Percentiles rank a stretch among this genome's conserved stretches.
These are phyloP conservation scores for Scenedesmus sp. DNA, from an alignment of 163 green algal genomes.

Conservation along the genomic window DNA sequence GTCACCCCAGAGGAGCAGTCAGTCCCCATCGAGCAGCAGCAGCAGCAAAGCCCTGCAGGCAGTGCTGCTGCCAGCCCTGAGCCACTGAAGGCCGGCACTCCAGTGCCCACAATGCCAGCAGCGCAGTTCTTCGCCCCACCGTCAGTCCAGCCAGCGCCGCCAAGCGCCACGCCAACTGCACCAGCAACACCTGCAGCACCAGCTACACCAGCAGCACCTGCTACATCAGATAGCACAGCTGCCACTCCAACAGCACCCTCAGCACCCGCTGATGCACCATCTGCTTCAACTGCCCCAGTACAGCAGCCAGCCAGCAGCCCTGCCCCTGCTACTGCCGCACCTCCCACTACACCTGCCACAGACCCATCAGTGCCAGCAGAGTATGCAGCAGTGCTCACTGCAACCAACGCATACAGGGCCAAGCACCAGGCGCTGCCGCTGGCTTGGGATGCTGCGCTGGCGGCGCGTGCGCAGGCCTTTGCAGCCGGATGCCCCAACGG, in stretches of 20 bases:
- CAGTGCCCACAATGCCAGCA: background rate
- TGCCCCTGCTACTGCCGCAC: background rate
- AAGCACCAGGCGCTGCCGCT: conserved; percentile 27
- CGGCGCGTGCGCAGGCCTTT: background rate
- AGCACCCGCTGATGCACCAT: background rate
- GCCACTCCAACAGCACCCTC: background rate
- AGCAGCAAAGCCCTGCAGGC: background rate
- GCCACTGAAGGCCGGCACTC: background rate
- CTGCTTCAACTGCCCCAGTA: background rate
- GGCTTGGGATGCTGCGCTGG: conserved; percentile 40
- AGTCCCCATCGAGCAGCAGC: background rate
- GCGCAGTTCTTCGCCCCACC: background rate
- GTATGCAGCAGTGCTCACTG: background rate
- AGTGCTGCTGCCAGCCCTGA: background rate
- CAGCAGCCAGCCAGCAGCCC: background rate
- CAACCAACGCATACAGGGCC: conserved; percentile 13
- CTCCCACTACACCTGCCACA: background rate
- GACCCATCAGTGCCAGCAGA: conserved; percentile 13
- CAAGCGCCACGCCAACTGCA: background rate
- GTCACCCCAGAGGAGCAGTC: background rate
- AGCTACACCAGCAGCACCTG: background rate
- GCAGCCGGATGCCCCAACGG: conserved; percentile 15
- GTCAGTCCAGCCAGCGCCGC: background rate
- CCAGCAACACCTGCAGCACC: background rate
- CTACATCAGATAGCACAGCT: background rate